Evolutionary conservation across 2,329 filamentous ascomycete genomes (phyloP).

Genomic region (Grosmannia huntii): DNA sequence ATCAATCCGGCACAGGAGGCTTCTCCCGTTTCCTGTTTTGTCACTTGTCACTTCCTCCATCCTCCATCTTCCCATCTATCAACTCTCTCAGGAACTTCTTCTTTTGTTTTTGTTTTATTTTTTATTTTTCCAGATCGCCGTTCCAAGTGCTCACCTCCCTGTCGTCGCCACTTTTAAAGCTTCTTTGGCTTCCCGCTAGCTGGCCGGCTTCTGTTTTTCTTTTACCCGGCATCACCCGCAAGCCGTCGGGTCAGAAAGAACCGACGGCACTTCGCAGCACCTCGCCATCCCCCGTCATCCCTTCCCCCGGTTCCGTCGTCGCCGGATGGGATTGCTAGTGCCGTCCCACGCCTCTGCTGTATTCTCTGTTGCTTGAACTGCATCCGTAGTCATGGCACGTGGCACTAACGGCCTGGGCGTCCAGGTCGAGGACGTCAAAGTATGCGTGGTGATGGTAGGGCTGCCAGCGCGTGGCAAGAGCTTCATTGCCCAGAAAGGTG

Average conservation of each 20-base stretch:
- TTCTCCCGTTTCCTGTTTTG: neutral
- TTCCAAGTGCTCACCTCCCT: neutral
- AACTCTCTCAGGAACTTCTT: neutral
- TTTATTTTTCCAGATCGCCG: neutral
- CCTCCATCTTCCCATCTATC: neutral
- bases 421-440: slow-evolving; percentile 88
- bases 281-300: neutral
- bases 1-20: neutral
- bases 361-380: neutral
- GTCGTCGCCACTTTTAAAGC: neutral
- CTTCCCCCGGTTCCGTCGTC: neutral
- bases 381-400: slow-evolving; percentile 27
- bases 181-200: neutral
- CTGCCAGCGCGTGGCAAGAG: slow-evolving; percentile 93
- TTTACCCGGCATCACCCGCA: slow-evolving; percentile 12
- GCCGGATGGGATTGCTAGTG: slow-evolving; percentile 1
- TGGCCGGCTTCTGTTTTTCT: neutral
- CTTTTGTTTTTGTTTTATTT: neutral
- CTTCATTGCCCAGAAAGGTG: slow-evolving; percentile 94
- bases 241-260: neutral
- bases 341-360: neutral
- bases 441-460: slow-evolving; percentile 98
- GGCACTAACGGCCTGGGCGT: slow-evolving; percentile 55
- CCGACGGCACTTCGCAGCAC: neutral
- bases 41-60: neutral